Conservation (phyloP, 768 basidiomycete genomes). For the Psilocybe sp. region DNA sequence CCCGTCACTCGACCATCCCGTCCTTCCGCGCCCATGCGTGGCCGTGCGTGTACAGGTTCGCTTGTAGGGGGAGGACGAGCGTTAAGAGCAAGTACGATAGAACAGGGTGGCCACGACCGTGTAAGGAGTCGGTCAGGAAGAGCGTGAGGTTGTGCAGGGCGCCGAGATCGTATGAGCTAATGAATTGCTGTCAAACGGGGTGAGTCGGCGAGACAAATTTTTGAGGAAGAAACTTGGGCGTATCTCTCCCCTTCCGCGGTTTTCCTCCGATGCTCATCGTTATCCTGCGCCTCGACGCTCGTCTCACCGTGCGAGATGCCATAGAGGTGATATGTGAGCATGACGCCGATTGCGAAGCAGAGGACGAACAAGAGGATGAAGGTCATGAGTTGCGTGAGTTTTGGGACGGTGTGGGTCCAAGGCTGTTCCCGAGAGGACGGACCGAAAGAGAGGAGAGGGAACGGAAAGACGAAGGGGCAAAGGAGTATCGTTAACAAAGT, state of each 20-base stretch:
- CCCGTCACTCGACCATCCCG: too few species aligned
- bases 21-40: slow-evolving; percentile 70
- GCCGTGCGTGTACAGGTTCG: slow-evolving; percentile 84
- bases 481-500: too few species aligned
- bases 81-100: slow-evolving; percentile 58
- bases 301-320: slow-evolving; percentile 77
- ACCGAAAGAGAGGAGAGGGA: too few species aligned
- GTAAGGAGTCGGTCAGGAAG: slow-evolving; percentile 84
- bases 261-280: slow-evolving; percentile 68
- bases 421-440: slow-evolving; percentile 14
- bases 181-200: slow-evolving; percentile 53
- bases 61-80: slow-evolving; percentile 77
- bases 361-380: slow-evolving; percentile 79
- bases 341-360: slow-evolving; percentile 68
- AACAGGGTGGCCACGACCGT: slow-evolving; percentile 68
- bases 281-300: slow-evolving; percentile 86
- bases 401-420: slow-evolving; percentile 68
- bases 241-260: slow-evolving; percentile 74
- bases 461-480: too few species aligned
- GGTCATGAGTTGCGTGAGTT: slow-evolving; percentile 63
- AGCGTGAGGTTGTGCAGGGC: slow-evolving; percentile 66
- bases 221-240: slow-evolving; percentile 16
- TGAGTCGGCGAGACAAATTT: not conserved
- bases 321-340: slow-evolving; percentile 74
- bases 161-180: slow-evolving; percentile 88